Conservation (phyloP, 2,329 filamentous ascomycete species). For the Talaromyces sp. region DNA sequence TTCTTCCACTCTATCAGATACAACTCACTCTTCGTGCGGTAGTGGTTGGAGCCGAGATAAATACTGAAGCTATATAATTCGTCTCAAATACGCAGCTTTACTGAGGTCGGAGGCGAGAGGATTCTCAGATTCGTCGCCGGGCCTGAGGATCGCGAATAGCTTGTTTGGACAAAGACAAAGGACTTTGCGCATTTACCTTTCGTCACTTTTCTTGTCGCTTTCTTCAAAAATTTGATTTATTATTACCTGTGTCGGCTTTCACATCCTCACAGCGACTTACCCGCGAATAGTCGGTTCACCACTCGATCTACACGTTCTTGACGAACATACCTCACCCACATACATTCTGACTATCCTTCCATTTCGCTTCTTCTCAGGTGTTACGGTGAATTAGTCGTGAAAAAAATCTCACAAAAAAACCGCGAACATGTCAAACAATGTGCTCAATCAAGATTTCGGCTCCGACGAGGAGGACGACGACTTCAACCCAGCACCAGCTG, state of each 20-base stretch:
- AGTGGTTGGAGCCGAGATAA: background rate
- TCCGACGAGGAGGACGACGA: constrained; percentile 74
- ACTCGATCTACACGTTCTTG: background rate
- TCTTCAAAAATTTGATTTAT: background rate
- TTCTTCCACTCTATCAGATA: background rate
- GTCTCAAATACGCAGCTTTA: background rate
- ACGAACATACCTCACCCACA: background rate
- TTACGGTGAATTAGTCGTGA: background rate
- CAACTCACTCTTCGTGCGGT: background rate
- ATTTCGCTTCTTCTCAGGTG: background rate
- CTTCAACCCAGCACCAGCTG: constrained; percentile 79
- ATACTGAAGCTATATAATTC: background rate
- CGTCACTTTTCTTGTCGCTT: background rate
- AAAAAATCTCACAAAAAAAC: background rate
- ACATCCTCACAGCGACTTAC: background rate
- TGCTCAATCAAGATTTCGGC: constrained; percentile 52
- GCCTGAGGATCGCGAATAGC: background rate
- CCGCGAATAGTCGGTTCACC: background rate
- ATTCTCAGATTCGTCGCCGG: background rate
- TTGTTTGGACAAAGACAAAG: background rate
- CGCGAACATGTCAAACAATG: constrained; percentile 37
- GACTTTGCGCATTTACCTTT: background rate
- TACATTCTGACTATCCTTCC: background rate
- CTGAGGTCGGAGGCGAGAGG: background rate
- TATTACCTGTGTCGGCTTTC: background rate